Conservation (phyloP, 768 basidiomycete genomes). For the Mycena pura region DNA sequence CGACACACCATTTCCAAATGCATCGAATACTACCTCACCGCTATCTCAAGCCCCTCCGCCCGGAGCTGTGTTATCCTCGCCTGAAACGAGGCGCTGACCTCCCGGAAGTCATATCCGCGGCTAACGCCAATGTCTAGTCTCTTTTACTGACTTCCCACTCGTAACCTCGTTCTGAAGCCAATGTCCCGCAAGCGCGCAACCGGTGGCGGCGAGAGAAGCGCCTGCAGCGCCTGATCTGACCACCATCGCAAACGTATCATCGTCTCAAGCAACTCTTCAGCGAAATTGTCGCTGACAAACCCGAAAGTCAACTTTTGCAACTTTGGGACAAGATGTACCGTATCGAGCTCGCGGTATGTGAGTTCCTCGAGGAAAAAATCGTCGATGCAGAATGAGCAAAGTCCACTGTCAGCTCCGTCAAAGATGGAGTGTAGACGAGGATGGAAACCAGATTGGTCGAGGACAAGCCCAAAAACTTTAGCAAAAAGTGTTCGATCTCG, state of each 20-base stretch:
- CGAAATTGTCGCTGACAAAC: not conserved
- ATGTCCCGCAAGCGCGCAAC: slow-evolving; percentile 1
- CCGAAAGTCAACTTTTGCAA: not conserved
- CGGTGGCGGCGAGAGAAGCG: not conserved
- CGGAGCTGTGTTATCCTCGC: too few species aligned
- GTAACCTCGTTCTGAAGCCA: too few species aligned
- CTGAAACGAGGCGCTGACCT: too few species aligned
- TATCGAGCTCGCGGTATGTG: not conserved
- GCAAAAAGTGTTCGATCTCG: not conserved
- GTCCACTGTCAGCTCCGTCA: not conserved
- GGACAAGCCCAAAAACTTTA: not conserved
- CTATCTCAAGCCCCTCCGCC: too few species aligned
- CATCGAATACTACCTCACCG: too few species aligned
- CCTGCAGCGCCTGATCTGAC: not conserved
- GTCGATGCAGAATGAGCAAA: not conserved
- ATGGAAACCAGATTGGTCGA: not conserved
- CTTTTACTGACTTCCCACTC: too few species aligned
- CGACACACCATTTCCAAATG: too few species aligned
- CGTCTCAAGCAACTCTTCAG: not conserved
- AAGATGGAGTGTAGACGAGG: not conserved
- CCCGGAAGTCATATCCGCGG: too few species aligned
- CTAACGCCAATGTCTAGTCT: too few species aligned
- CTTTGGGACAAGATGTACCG: not conserved
- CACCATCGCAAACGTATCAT: slow-evolving; percentile 10
- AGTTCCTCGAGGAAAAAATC: not conserved